Base-by-base conservation (phyloP, 2,329 filamentous ascomycete genomes). In the Phialocephala sp. region DNA sequence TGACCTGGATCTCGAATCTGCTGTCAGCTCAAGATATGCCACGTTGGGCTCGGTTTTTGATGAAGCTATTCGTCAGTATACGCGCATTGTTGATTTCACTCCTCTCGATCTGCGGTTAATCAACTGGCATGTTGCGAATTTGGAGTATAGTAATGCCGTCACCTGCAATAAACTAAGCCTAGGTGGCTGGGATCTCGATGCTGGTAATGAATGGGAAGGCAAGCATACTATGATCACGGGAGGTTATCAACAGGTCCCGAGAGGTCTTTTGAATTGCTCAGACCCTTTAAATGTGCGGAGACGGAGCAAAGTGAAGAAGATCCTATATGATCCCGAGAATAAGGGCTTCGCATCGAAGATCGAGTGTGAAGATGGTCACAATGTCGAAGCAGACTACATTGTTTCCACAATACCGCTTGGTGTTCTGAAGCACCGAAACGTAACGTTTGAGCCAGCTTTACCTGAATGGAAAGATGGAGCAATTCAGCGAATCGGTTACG, bases 41-140 rank as follows among this genome's bases (percentile, higher is more conserved):
- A 97, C 92, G 0, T 82, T 99, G 12, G 95, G 95, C 1, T 90
- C 90, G n/a, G 91, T 96, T 2, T 91, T 98, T 81, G 93, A 99
- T 74, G 89, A 93, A 70, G 92, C 93, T n/a, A 89, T 99, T 66
- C 85, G 85, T 20, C 94, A 98, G 77, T 99, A 97, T 76, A 90
- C 91, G 73, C 83, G 86, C 37, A 85, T 99, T 58, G 85, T 98
- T 35, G 90, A 97, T 65, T 80, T 99, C 60, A 92, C 89, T 15
- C 87, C 94, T 0, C 91, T 93, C 75, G 95, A 99, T 74, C 89
- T 97, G 78, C 88, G 95, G 55, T 83, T 99, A 18, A 85, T 98
- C 74, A 99, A 97, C 75, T 99, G 95, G 95, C 96, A 99, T 78
- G 91, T 97, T 77, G 96, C 96, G 70, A 99, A 99, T 75, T 84